Percentiles rank a stretch among this genome's conserved stretches.
Evolutionary conservation across 1,284 basidiomycete species (phyloP).

Genomic region (Tilletia walkeri): DNA sequence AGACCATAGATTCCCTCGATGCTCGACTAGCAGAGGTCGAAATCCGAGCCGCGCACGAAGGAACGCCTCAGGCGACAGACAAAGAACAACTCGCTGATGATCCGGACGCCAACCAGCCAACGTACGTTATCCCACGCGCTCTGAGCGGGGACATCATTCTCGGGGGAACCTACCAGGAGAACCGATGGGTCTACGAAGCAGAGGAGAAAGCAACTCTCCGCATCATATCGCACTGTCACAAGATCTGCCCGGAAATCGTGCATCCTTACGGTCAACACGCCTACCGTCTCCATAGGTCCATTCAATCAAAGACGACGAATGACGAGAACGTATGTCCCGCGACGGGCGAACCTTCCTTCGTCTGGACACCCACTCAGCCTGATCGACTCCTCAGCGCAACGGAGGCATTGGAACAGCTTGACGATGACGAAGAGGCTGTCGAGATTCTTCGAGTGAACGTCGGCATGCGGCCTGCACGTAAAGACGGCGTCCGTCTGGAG

Average conservation of each 20-base stretch:
- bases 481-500: conserved; percentile 36
- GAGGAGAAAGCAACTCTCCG: background rate
- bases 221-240: background rate
- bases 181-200: conserved; percentile 11
- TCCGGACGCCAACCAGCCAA: conserved; percentile 39
- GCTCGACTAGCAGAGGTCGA: conserved; percentile 25
- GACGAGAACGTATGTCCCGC: background rate
- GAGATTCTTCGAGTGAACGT: conserved; percentile 37
- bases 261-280: background rate
- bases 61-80: background rate
- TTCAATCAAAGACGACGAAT: background rate
- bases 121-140: conserved; percentile 64
- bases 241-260: conserved; percentile 16
- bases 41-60: conserved; percentile 22
- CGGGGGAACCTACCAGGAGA: conserved; percentile 63
- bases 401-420: background rate
- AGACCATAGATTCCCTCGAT: conserved; percentile 20
- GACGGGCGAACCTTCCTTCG: background rate
- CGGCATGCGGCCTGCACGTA: conserved; percentile 39
- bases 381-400: background rate
- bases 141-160: conserved; percentile 61
- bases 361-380: background rate
- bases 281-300: background rate
- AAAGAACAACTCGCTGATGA: conserved; percentile 20
- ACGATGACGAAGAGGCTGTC: conserved; percentile 4